phyloP scores from a whole-genome alignment of 106 monocot genomes.

The Apostasia ramifera region DNA sequence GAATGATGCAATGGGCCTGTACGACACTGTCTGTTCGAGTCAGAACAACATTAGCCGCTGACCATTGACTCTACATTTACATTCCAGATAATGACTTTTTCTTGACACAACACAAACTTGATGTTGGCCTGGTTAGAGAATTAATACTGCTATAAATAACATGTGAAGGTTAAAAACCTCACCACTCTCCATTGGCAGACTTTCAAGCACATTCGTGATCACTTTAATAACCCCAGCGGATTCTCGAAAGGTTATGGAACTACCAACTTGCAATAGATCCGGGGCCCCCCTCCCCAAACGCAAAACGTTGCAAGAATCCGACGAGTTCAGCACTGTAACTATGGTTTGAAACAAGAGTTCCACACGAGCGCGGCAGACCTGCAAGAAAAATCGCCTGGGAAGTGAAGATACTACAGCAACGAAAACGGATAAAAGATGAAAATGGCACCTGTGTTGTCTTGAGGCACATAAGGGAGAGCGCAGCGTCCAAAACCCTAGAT shows the following conservation, averaged over 20 bases:
- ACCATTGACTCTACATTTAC: no score
- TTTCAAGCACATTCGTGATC: slow-evolving; percentile 37
- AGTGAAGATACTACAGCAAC: neutral
- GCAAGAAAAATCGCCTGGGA: neutral
- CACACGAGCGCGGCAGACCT: slow-evolving; percentile 40
- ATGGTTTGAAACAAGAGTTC: slow-evolving; percentile 36
- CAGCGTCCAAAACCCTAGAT: slow-evolving; percentile 62
- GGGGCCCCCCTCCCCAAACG: neutral
- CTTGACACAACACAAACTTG: no score
- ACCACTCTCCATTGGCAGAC: slow-evolving; percentile 34
- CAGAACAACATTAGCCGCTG: no score
- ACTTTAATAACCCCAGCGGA: slow-evolving; percentile 34
- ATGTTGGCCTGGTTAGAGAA: no score
- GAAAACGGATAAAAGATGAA: neutral
- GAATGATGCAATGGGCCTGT: no score
- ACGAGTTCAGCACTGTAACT: slow-evolving; percentile 41
- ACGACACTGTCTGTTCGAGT: no score
- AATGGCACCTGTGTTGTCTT: slow-evolving; percentile 33
- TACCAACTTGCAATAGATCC: slow-evolving; percentile 50
- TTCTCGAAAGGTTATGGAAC: slow-evolving; percentile 34
- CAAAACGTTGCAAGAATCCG: slow-evolving; percentile 34
- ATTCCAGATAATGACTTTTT: no score
- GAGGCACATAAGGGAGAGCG: slow-evolving; percentile 82
- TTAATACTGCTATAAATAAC: no score
- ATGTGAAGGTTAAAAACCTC: neutral